Conservation (phyloP, 768 basidiomycete species). For the Boletus reticulatus region DNA sequence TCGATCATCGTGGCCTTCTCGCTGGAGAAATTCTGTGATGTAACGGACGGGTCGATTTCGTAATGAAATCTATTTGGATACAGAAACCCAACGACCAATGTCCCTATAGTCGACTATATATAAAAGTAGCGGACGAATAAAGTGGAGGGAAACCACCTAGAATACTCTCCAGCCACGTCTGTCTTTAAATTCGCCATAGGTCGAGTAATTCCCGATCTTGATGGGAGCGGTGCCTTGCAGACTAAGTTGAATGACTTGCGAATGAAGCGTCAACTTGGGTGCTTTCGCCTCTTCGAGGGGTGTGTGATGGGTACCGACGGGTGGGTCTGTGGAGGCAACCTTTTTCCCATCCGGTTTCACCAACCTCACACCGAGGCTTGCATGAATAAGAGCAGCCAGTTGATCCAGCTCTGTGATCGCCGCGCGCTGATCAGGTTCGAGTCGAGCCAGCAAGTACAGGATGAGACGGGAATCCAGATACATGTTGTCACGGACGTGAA, state of each 20-base stretch:
- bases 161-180: neutral
- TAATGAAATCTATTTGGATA: too few relatives aligned
- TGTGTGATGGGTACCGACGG: fast-evolving
- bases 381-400: neutral
- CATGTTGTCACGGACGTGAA: constrained; percentile 12
- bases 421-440: neutral
- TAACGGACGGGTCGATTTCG: too few relatives aligned
- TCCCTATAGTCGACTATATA: neutral
- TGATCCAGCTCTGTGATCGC: neutral
- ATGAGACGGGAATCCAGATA: constrained; percentile 10
- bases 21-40: too few relatives aligned
- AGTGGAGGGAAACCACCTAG: constrained; percentile 4
- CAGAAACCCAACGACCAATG: too few relatives aligned
- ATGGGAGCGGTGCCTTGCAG: neutral
- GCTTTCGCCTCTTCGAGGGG: neutral
- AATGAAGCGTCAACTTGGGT: constrained; percentile 13
- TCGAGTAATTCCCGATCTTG: neutral
- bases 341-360: constrained; percentile 9
- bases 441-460: constrained; percentile 8
- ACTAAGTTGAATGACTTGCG: neutral
- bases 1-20: too few relatives aligned
- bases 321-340: constrained; percentile 3
- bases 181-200: constrained; percentile 1
- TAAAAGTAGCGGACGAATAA: too few relatives aligned
- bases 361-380: constrained; percentile 7